A percentile compares a stretch with the other conserved stretches of the same genome.
These are phyloP conservation scores for Trifolium repens DNA, from an alignment of 306 rosid species.

Conservation along the genomic window DNA sequence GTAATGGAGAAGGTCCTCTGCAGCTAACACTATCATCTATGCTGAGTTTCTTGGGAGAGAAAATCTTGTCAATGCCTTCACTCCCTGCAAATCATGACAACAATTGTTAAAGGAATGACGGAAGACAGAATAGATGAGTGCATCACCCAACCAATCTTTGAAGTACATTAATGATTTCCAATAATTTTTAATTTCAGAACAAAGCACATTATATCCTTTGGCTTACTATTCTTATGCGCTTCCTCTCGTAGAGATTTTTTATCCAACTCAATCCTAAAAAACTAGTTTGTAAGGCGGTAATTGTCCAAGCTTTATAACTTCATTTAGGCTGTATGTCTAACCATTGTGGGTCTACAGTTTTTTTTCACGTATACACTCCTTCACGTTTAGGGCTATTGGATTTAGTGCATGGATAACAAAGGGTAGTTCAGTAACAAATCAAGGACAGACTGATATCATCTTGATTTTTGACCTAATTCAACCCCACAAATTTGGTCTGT, in stretches of 20 bases:
- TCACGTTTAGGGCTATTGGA: neutral
- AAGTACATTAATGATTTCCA: neutral
- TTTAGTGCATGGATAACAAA: neutral
- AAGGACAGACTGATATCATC: neutral
- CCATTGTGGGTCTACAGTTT: neutral
- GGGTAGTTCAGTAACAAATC: neutral
- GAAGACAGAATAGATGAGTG: neutral
- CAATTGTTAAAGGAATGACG: constrained; percentile 12
- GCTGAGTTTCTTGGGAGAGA: constrained; percentile 61
- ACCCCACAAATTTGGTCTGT: neutral
- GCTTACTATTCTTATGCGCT: neutral
- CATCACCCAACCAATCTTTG: constrained; percentile 25
- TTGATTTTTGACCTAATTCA: neutral
- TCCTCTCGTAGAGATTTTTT: neutral
- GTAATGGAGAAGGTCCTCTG: constrained; percentile 45
- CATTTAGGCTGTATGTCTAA: neutral
- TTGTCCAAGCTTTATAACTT: neutral
- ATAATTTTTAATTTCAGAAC: neutral
- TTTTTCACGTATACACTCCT: neutral
- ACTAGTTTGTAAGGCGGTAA: neutral
- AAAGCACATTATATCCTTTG: neutral
- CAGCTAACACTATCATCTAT: constrained; percentile 47
- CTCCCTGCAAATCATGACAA: constrained; percentile 66
- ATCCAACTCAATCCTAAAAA: neutral
- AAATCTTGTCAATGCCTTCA: constrained; percentile 75